Evolutionary conservation across 257 asterid genomes (phyloP), one percentile per base, ranked within the genome.

Genomic region (Misopates orontium): DNA sequence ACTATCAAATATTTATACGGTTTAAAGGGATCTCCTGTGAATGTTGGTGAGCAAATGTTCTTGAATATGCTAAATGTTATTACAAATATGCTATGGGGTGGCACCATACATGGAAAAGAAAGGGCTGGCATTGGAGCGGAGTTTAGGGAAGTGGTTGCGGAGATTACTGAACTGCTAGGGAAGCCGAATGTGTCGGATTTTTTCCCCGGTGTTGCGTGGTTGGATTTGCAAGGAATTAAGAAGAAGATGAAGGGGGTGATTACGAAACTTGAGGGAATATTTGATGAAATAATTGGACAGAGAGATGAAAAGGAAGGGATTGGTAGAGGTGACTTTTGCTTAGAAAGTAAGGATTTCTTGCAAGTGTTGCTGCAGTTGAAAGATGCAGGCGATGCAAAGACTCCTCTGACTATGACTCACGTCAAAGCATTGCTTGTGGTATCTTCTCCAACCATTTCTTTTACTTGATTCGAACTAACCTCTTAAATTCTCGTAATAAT

Each of bases 351-450:
- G 68, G 90, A 81, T 42, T 85, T 85, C 57, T 50, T 88, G 81
- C 81, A 85, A 56, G 79, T 85, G 48, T 42, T 88, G 70, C 62
- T 88, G 36, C 70, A 73, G 56, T 25, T 78, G 54, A 85, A 60
- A 73, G 85, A 83, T 39, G 77, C 65, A 2, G 84, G 67, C 10
- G 76, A 75, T 67, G 56, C 81, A 9, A 78, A 78, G 45, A 62
- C 66, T 31, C 84, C 90, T 73, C 36, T 87, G 4, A 85, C 88
- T n/a, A 76, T 83, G 80, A 56, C 56, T 55, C 88, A 85, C 42
- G 47, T 87, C 73, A 87, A 83, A 81, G 84, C 90, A 47, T 71
- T 87, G 20, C 82, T 87, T 53, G 57, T 83, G 87, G 96, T 87
- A 77, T 28, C 39, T 16, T 40, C 51, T 56, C 20, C 40, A 49